Evolutionary conservation across 192 early-diverging fungal genomes (phyloP), one percentile per base, ranked within the genome.

Genomic region (Podila epicladia): DNA sequence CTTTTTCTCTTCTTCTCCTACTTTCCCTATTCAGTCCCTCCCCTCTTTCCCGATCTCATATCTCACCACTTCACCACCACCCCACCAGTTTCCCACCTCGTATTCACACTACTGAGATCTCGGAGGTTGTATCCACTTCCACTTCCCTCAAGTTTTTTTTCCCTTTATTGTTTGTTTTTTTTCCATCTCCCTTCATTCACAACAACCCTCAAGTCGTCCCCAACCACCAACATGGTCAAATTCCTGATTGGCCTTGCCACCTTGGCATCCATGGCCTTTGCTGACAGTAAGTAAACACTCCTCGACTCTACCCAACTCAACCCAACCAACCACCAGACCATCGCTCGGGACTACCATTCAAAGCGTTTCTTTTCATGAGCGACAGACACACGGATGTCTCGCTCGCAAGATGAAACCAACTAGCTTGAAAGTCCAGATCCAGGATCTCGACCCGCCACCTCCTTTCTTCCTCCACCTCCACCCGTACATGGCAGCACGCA

Each of bases 211-310:
- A 12, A 38, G 35, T 37, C 35, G 9, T 37, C 37, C 22, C 32
- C 31, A 32, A 48, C 41, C 49, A 1, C 55, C n/a, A 67, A n/a
- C 29, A 78, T 79, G 75, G 69, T 79, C 58, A 58, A 65, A 24
- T 64, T 79, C 67, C 38, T 79, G 24, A 58, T 61, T 45, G 75
- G 75, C 9, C 45, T 79, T 28, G 65, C 63, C 65, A 33, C 75
- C 4, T 22, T 79, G 75, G 75, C 75, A 41, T 71, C 75, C 12
- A 13, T 67, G 32, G 75, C 69, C 64, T 68, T 72, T 63, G 75
- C 75, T 19, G 75, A 79, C 61, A 79, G 75, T 79, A 79, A 29
- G 75, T 77, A 62, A 41, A 35, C 26, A 32, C 6, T 22, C 49
- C 26, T 29, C 12, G 11, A 7, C 19, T 15, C 33, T 1, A 33